Conservation (phyloP, 345 rosid genomes). For the Acer campestre region DNA sequence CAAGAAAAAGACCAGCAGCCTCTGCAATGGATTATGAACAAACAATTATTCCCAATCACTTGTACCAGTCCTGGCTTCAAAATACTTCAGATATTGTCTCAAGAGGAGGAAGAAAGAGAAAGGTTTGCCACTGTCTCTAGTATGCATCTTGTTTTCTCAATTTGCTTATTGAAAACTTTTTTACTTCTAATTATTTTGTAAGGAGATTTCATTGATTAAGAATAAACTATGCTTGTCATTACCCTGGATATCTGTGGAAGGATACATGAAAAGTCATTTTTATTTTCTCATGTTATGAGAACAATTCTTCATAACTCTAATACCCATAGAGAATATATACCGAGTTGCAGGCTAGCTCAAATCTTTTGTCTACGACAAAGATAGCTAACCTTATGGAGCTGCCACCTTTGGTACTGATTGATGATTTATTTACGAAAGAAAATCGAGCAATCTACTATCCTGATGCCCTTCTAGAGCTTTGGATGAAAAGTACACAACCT, state of each 20-base stretch:
- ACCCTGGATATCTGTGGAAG: background rate
- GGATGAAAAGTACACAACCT: conserved; percentile 59
- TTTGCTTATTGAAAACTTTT: background rate
- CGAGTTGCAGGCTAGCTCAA: conserved; percentile 40
- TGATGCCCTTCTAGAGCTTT: conserved; percentile 59
- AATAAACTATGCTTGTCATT: background rate
- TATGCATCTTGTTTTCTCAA: conserved; percentile 4
- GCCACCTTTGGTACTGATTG: conserved; percentile 61
- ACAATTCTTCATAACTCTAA: background rate
- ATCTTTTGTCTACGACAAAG: conserved; percentile 43
- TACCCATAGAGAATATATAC: conserved; percentile 10
- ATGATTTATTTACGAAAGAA: conserved; percentile 36
- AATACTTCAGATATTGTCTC: conserved; percentile 58
- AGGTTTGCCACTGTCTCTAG: conserved; percentile 37
- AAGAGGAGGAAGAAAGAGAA: conserved; percentile 58
- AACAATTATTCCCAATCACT: conserved; percentile 60
- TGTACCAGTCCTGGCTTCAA: conserved; percentile 80
- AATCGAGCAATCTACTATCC: conserved; percentile 56
- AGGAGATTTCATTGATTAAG: background rate
- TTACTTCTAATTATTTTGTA: background rate
- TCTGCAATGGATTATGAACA: conserved; percentile 66
- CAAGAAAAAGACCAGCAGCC: conserved; percentile 47
- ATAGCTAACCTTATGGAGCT: conserved; percentile 59
- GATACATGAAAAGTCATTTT: background rate
- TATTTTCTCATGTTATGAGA: background rate